Conservation (phyloP, 371 early-diverging fungal genomes). For the Gilbertella persicaria region DNA sequence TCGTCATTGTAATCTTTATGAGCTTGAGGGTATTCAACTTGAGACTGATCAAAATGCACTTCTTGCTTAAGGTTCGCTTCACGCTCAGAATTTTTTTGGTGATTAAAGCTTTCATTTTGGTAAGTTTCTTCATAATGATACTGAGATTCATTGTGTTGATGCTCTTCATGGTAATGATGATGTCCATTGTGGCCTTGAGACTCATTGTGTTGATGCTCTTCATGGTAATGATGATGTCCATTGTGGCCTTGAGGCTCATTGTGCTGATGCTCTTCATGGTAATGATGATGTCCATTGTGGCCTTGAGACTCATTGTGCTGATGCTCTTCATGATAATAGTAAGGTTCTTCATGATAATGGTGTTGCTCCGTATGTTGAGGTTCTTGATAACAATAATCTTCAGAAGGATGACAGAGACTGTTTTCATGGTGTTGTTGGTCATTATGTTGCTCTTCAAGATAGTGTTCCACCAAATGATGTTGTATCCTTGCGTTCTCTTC, state of each 20-base stretch:
- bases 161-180: constrained; percentile 19
- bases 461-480: background rate
- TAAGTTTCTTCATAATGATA: background rate
- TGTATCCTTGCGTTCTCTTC: constrained; percentile 14
- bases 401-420: too few relatives aligned
- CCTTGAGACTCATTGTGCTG: constrained; percentile 5
- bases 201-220: constrained; percentile 1
- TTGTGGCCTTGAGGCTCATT: background rate
- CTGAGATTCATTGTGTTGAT: constrained; percentile 5
- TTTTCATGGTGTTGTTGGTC: constrained; percentile 3
- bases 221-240: constrained; percentile 1
- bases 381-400: too few relatives aligned
- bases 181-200: constrained; percentile 12
- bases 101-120: background rate
- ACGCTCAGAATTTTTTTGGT: background rate
- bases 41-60: too few relatives aligned
- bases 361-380: background rate
- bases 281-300: constrained; percentile 19
- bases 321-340: constrained; percentile 7
- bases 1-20: too few relatives aligned
- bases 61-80: too few relatives aligned
- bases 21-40: too few relatives aligned
- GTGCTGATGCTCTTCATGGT: constrained; percentile 16
- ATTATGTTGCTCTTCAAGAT: background rate
- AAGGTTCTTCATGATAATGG: constrained; percentile 1